These are phyloP conservation scores for Tylopilus sp. DNA, from an alignment of 768 basidiomycete species.

Conservation along the genomic window DNA sequence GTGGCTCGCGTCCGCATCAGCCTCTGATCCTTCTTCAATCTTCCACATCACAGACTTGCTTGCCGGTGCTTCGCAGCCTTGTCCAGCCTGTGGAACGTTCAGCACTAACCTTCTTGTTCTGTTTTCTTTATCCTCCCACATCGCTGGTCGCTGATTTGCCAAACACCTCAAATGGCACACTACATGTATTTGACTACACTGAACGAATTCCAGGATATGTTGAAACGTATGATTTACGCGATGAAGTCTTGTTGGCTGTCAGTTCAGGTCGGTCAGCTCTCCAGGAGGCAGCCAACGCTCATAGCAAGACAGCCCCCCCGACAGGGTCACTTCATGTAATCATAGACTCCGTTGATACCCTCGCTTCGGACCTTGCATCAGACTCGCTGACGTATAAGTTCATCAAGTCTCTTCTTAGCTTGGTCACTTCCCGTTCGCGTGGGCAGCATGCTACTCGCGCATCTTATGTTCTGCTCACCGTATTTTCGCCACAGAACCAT, in stretches of 20 bases:
- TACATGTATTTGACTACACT: slow-evolving; percentile 50
- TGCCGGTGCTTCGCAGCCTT: slow-evolving; percentile 53
- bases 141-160: slow-evolving; percentile 36
- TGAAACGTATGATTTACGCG: slow-evolving; percentile 34
- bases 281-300: background rate
- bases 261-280: slow-evolving; percentile 33
- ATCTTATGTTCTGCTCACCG: slow-evolving; percentile 7
- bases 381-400: slow-evolving; percentile 49
- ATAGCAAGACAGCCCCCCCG: slow-evolving; percentile 33
- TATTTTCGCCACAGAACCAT: slow-evolving; percentile 38
- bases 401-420: slow-evolving; percentile 44
- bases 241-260: slow-evolving; percentile 41
- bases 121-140: slow-evolving; percentile 53
- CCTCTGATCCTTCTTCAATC: slow-evolving; percentile 58
- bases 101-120: slow-evolving; percentile 45
- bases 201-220: slow-evolving; percentile 52
- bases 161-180: slow-evolving; percentile 11
- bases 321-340: slow-evolving; percentile 59
- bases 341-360: slow-evolving; percentile 70
- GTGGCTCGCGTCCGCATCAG: slow-evolving; percentile 28
- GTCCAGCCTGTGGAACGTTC: slow-evolving; percentile 28
- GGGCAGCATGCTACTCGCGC: slow-evolving; percentile 15
- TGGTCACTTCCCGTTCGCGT: slow-evolving; percentile 52
- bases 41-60: slow-evolving; percentile 51
- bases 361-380: slow-evolving; percentile 57